Evolutionary conservation across 768 basidiomycete genomes (phyloP), one percentile per base, ranked within the genome.

Genomic region (Tricholoma flavovirens): DNA sequence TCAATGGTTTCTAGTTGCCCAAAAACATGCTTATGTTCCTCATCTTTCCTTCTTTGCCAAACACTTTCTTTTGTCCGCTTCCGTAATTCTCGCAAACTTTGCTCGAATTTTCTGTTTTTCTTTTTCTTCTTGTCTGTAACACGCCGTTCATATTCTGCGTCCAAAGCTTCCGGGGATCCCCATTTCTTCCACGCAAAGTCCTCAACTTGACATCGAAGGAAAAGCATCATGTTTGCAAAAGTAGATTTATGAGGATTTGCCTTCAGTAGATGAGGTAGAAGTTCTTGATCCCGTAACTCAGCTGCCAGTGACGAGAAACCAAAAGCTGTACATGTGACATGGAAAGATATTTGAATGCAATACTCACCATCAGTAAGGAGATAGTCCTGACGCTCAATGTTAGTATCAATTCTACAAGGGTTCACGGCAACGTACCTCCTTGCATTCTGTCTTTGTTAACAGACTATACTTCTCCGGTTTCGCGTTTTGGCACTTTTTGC

Each of bases 191-290:
- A 97, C 4, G 97, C 96, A 71, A 95, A 98, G 45, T 87, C 90
- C 69, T 99, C 97, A 1, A 97, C 92, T 69, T 98, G 96, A 65
- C 77, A 88, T 32, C 97, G 85, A 4, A 98, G 77, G 72, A 90
- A 98, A 19, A 99, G 79, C 97, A 98, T 98, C 97, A 98, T 98
- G 76, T 98, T 99, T 33, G 90, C 90, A 67, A 90, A 98, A 0
- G 92, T 95, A 10, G 93, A 89, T 60, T 90, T 88, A 74, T 97
- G 94, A 3, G 93, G 95, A 68, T 98, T 98, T 17, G 92, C 89
- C 66, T 95, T 93, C 56, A 98, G 42, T 9, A 66, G 76, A 69
- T 99, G 97, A 0, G 96, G 97, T 60, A 99, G 81, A 15, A 88
- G 74, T 62, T 97, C 92, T 64, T 90, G 84, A 67, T 99, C 97